Percentiles rank a stretch among this genome's conserved stretches.
phyloP scores from a whole-genome alignment of 768 basidiomycete genomes.

The Suillus lakei region DNA sequence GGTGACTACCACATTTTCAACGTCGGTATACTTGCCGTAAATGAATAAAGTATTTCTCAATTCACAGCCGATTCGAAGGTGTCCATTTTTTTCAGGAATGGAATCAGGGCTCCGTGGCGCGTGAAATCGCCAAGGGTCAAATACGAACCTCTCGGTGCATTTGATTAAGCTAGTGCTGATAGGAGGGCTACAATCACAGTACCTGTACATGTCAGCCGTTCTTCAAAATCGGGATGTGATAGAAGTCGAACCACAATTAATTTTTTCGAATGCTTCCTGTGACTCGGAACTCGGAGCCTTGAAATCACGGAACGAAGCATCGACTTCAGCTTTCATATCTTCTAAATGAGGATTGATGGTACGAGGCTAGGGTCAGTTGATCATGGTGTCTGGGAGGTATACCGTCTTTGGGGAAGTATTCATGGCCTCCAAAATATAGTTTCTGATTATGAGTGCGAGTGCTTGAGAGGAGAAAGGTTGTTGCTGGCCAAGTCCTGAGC shows the following conservation, averaged over 20 bases:
- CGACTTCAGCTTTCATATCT: slow-evolving; percentile 38
- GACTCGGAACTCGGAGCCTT: slow-evolving; percentile 38
- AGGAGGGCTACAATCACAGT: slow-evolving; percentile 5
- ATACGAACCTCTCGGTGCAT: slow-evolving; percentile 6
- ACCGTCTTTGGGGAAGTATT: not conserved
- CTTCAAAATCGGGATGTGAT: not conserved
- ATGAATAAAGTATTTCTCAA: slow-evolving; percentile 36
- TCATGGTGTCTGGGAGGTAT: slow-evolving; percentile 44
- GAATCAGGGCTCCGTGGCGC: not conserved
- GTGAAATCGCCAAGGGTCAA: slow-evolving; percentile 11
- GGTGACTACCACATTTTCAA: not conserved
- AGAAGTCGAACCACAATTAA: slow-evolving; percentile 42
- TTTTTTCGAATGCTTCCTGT: slow-evolving; percentile 44
- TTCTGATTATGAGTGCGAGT: not conserved
- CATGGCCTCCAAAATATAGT: not conserved
- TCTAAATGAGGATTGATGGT: slow-evolving; percentile 43
- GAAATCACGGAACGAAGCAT: slow-evolving; percentile 43
- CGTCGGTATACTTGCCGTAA: slow-evolving; percentile 37
- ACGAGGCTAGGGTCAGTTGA: slow-evolving; percentile 49
- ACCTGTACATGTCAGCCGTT: not conserved
- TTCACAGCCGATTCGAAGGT: slow-evolving; percentile 33
- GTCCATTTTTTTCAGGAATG: slow-evolving; percentile 14
- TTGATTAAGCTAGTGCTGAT: slow-evolving; percentile 5
- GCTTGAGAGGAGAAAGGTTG: not conserved
- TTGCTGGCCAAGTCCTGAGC: not conserved